Conservation (phyloP, 106 monocot species). For the Gastrodia elata region DNA sequence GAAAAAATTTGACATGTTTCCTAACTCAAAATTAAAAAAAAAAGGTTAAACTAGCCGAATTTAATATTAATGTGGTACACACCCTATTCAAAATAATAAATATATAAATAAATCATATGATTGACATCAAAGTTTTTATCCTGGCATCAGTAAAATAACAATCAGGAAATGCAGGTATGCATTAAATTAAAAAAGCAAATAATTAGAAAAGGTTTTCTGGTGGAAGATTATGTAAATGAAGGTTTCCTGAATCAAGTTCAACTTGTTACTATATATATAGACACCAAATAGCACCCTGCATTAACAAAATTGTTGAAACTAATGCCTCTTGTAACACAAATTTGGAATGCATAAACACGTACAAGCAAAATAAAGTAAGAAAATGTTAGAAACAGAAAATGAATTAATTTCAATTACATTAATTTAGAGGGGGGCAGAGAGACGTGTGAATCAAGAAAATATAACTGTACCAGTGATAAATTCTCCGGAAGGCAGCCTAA, state of each 20-base stretch:
- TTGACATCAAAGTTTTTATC: neutral
- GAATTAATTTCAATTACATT: neutral
- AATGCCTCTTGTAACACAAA: neutral
- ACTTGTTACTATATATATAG: neutral
- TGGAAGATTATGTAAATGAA: neutral
- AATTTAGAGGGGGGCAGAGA: neutral
- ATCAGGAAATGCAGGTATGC: neutral
- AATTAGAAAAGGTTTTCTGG: neutral
- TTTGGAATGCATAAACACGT: neutral
- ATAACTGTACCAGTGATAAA: constrained; percentile 56
- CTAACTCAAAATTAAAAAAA: neutral
- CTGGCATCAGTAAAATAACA: neutral
- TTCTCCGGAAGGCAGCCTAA: constrained; percentile 65
- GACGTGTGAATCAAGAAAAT: neutral
- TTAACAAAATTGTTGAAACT: neutral
- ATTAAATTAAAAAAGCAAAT: neutral
- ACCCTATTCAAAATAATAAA: neutral
- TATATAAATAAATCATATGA: neutral
- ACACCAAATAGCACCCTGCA: neutral
- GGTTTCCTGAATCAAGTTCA: neutral
- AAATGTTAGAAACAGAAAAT: constrained; percentile 3
- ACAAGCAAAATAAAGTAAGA: neutral
- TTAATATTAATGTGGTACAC: neutral
- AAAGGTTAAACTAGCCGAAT: neutral
- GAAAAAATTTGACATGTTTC: neutral